These are phyloP conservation scores for Umbelopsis sp. DNA, from an alignment of 192 early-diverging fungal genomes.

Conservation along the genomic window DNA sequence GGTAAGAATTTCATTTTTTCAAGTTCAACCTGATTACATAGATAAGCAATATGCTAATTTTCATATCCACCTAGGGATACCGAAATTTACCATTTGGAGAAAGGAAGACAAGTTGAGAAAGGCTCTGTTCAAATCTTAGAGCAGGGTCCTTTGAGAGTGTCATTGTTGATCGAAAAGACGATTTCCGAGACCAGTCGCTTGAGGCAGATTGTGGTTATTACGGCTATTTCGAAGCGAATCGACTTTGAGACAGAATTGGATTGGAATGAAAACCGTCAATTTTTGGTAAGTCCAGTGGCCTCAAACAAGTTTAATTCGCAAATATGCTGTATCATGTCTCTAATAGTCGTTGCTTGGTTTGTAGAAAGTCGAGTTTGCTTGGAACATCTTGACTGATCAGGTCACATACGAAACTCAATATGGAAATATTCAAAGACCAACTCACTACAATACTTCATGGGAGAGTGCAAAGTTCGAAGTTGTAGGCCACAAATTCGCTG, in stretches of 20 bases:
- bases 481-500: constrained; percentile 95
- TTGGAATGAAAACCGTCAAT: constrained; percentile 91
- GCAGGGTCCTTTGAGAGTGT: constrained; percentile 79
- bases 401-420: constrained; percentile 94
- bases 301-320: neutral
- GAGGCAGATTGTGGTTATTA: constrained; percentile 76
- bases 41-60: too few relatives aligned
- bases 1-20: constrained; percentile 30
- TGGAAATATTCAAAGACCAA: constrained; percentile 88
- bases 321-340: neutral
- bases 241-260: constrained; percentile 90
- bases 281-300: constrained; percentile 66
- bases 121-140: constrained; percentile 67
- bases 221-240: constrained; percentile 67
- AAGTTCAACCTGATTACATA: too few relatives aligned
- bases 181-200: constrained; percentile 70
- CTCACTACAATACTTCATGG: constrained; percentile 94
- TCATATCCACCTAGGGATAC: constrained; percentile 45
- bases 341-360: neutral
- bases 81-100: constrained; percentile 94
- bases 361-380: constrained; percentile 90
- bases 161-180: constrained; percentile 65
- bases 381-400: constrained; percentile 81
- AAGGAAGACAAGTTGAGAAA: constrained; percentile 60
- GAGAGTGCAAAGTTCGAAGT: constrained; percentile 95